Evolutionary conservation across 305 asterid species (phyloP), one percentile per base, ranked within the genome.

Genomic region (Ajuga reptans): DNA sequence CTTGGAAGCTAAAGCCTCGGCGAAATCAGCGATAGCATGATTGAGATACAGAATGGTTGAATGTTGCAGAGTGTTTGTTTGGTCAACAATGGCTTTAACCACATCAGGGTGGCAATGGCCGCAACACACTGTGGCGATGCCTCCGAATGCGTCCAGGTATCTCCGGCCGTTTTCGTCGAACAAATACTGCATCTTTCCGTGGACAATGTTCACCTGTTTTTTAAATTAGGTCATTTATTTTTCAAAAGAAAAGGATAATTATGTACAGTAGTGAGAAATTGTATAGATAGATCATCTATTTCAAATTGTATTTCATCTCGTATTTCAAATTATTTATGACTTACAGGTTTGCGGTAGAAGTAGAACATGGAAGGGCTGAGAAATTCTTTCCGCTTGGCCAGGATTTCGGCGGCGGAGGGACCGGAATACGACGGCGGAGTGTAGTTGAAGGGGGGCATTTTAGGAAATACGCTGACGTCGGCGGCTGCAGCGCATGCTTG

Each of bases 81-180:
- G 95, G 2, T 78, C 69, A 3, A 87, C 77, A 41, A 91, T 84
- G 41, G 98, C 94, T 51, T 82, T 76, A 2, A 89, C 90, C 16
- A 91, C 90, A 16, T 89, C 92, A 68, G 98, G 96, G 80, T 91
- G 95, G 74, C 98, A 91, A 64, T 89, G 98, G 9, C 98, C 96
- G 78, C 96, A 89, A 33, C 82, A 77, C 17, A 91, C 95, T 4
- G 94, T 87, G 42, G 95, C 96, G 33, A 91, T 91, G 56, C 96
- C 95, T 3, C 92, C 95, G 54, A 91, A 89, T 0, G 86, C 87
- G 36, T 91, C 96, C 1, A 91, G 84, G 68, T 86, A 89, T 78
- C 96, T 72, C 9, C 90, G 83, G 0, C 98, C 96, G 1, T 67
- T 77, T 45, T 84, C 96, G 18, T 91, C 96, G 52, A 80, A 89